Evolutionary conservation across 2,329 filamentous ascomycete species (phyloP).

Genomic region (Pseudodiploospora longispora): DNA sequence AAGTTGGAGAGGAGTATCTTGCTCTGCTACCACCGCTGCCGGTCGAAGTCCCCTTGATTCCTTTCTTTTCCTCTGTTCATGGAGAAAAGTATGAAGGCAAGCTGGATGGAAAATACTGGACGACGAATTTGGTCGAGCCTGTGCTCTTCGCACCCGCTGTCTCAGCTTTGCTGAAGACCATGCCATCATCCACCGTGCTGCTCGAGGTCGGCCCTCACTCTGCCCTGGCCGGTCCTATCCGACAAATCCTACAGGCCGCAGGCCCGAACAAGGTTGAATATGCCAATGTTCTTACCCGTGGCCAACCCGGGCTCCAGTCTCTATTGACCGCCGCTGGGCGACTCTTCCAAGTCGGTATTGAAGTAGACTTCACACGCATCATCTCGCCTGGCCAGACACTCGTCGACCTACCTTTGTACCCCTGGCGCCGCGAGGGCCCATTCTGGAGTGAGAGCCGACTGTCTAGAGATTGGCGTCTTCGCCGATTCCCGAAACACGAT

Average conservation of each 20-base stretch:
- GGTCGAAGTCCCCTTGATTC: background rate
- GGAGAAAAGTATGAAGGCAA: background rate
- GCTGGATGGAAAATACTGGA: slow-evolving; percentile 7
- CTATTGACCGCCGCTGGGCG: slow-evolving; percentile 8
- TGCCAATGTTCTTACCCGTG: slow-evolving; percentile 6
- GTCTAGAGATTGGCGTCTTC: slow-evolving; percentile 6
- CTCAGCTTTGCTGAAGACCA: background rate
- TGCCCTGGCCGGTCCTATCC: slow-evolving; percentile 13
- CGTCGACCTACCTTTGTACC: slow-evolving; percentile 10
- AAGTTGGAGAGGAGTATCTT: background rate
- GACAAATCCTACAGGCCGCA: slow-evolving; percentile 8
- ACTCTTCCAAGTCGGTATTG: slow-evolving; percentile 3
- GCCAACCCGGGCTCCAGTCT: background rate
- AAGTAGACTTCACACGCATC: slow-evolving; percentile 4
- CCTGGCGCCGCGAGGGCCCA: slow-evolving; percentile 7
- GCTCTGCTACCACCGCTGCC: background rate
- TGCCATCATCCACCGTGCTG: slow-evolving; percentile 3
- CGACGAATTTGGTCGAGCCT: slow-evolving; percentile 6
- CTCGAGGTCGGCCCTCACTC: slow-evolving; percentile 17
- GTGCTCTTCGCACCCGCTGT: slow-evolving; percentile 10
- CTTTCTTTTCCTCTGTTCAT: slow-evolving; percentile 6
- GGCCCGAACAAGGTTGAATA: slow-evolving; percentile 1
- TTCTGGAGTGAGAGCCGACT: slow-evolving; percentile 10
- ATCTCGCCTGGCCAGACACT: background rate
- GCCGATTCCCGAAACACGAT: slow-evolving; percentile 16